Evolutionary conservation across 257 asterid genomes (phyloP).

Genomic region (Solanum lycopersicoides): DNA sequence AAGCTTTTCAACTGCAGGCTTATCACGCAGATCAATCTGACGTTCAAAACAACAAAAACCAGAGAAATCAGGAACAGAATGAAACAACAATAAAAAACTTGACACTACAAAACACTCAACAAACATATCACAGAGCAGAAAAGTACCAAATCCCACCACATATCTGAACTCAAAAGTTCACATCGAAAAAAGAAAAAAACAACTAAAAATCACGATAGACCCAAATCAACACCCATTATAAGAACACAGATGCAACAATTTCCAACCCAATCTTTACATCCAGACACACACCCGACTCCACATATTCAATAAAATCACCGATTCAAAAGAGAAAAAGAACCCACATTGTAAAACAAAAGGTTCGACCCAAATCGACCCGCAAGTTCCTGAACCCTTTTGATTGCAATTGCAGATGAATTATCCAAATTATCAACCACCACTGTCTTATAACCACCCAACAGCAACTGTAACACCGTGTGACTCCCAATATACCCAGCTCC

Average conservation of each 20-base stretch:
- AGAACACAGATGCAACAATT: background rate
- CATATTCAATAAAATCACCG: background rate
- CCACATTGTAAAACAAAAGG: constrained; percentile 68
- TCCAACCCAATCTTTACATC: background rate
- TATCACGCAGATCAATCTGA: constrained; percentile 90
- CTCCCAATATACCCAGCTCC: constrained; percentile 72
- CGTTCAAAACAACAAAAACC: constrained; percentile 5
- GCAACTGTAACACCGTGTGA: constrained; percentile 79
- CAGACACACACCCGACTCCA: background rate
- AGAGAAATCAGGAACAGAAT: constrained; percentile 1
- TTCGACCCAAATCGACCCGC: constrained; percentile 57
- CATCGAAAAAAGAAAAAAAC: background rate
- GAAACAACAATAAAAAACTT: background rate
- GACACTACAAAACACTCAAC: background rate
- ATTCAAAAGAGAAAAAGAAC: background rate
- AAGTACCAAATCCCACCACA: background rate
- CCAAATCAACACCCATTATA: background rate
- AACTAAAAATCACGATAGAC: background rate
- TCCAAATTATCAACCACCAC: constrained; percentile 87
- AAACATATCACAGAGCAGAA: background rate
- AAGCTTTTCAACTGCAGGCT: constrained; percentile 70
- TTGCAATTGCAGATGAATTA: constrained; percentile 63
- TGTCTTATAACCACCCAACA: constrained; percentile 60
- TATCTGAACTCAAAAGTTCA: background rate
- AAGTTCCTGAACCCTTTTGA: constrained; percentile 59